Percentiles rank a stretch among this genome's conserved stretches.
Conservation (phyloP, 139 green algal genomes). For the Haematococcus lacustris region DNA sequence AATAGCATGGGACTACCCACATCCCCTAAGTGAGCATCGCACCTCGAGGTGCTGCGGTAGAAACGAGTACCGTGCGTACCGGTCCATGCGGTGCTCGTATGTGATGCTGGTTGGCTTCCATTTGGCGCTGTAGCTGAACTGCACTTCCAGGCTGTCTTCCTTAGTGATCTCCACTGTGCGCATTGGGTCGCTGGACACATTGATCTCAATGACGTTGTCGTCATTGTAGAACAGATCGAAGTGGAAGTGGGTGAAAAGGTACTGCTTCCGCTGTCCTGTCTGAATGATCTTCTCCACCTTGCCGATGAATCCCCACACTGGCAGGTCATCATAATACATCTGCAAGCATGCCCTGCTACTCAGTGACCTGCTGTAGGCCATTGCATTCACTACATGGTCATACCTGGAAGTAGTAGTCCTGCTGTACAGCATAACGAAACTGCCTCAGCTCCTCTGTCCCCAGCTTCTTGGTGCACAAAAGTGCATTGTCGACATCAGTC, state of each 20-base stretch:
- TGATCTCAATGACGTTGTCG: slow-evolving; percentile 84
- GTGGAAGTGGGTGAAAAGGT: slow-evolving; percentile 92
- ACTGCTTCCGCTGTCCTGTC: slow-evolving; percentile 32
- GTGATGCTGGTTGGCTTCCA: slow-evolving; percentile 67
- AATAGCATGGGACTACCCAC: too few relatives aligned
- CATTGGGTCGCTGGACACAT: slow-evolving; percentile 70
- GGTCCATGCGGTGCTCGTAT: slow-evolving; percentile 82
- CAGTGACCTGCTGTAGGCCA: too few relatives aligned
- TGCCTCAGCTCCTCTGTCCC: slow-evolving; percentile 66
- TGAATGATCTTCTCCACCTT: slow-evolving; percentile 66
- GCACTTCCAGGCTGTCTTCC: slow-evolving; percentile 16
- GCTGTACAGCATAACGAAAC: slow-evolving; percentile 69
- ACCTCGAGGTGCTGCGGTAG: slow-evolving; percentile 90
- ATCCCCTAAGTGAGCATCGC: too few relatives aligned
- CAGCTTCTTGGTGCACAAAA: slow-evolving; percentile 78
- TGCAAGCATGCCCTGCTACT: slow-evolving; percentile 37
- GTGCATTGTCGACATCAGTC: slow-evolving; percentile 66
- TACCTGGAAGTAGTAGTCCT: slow-evolving; percentile 98
- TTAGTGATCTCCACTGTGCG: slow-evolving; percentile 73
- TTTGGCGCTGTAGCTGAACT: slow-evolving; percentile 82
- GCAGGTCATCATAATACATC: slow-evolving; percentile 91
- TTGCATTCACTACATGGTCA: background rate
- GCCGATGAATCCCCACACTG: slow-evolving; percentile 94
- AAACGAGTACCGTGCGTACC: slow-evolving; percentile 84
- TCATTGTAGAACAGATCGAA: slow-evolving; percentile 88